Conservation (phyloP, 1,139 yeast species). For the Scheffersomyces cryptocercus region DNA sequence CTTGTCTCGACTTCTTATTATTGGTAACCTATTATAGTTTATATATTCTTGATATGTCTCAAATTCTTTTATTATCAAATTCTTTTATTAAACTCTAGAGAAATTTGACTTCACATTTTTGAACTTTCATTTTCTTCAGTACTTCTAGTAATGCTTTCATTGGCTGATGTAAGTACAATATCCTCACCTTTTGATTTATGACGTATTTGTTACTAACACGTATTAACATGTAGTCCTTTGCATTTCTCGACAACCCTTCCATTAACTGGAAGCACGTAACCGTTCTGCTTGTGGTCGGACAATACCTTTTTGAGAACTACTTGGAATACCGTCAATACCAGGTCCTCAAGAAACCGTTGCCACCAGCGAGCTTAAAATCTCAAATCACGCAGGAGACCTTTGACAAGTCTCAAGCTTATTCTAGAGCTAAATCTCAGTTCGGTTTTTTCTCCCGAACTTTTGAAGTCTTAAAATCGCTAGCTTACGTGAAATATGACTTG, state of each 20-base stretch:
- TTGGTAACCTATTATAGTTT: no score
- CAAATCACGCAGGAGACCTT: conserved; percentile 74
- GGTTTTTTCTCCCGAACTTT: conserved; percentile 57
- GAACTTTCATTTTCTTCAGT: no score
- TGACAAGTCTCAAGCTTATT: conserved; percentile 74
- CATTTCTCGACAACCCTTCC: conserved; percentile 53
- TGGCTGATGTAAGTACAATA: conserved; percentile 19
- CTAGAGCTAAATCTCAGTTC: conserved; percentile 79
- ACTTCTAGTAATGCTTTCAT: conserved; percentile 15
- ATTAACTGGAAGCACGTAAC: conserved; percentile 80
- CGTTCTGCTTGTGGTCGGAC: conserved; percentile 73
- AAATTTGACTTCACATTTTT: no score
- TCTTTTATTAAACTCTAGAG: no score
- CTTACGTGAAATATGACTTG: conserved; percentile 58
- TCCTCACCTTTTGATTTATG: background rate
- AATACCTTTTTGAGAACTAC: conserved; percentile 73
- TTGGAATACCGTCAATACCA: conserved; percentile 76
- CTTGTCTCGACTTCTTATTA: no score
- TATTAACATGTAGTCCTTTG: conserved; percentile 22
- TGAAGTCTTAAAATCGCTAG: conserved; percentile 56
- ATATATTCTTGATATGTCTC: no score
- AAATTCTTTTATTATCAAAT: no score
- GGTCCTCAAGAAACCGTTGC: conserved; percentile 53
- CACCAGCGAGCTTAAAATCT: conserved; percentile 65
- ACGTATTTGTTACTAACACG: conserved; percentile 7